Conservation (phyloP, 2,329 filamentous ascomycete species). For the Beauveria medogensis region DNA sequence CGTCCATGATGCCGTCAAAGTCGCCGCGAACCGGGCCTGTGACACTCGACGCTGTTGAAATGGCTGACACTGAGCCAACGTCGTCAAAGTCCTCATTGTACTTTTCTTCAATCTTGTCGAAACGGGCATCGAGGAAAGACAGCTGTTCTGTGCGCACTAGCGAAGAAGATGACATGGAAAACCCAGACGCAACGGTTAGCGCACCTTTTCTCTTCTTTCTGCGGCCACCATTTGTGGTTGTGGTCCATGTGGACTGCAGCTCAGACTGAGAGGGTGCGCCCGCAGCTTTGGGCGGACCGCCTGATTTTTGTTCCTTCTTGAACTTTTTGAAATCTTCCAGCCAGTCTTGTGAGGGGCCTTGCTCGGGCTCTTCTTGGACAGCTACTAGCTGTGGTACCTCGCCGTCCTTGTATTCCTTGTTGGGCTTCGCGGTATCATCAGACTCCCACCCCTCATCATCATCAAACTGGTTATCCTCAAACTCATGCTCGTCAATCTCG, state of each 20-base stretch:
- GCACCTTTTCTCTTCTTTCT: slow-evolving; percentile 95
- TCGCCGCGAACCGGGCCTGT: slow-evolving; percentile 63
- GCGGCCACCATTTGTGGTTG: slow-evolving; percentile 70
- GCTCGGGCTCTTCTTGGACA: slow-evolving; percentile 42
- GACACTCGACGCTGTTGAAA: slow-evolving; percentile 58
- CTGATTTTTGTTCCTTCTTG: slow-evolving; percentile 66
- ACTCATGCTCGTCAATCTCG: slow-evolving; percentile 74
- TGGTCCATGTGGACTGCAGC: slow-evolving; percentile 62
- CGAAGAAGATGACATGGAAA: slow-evolving; percentile 87
- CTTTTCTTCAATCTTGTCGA: slow-evolving; percentile 81
- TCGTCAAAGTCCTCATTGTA: slow-evolving; percentile 48
- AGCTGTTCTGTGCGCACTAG: slow-evolving; percentile 82
- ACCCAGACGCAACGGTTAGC: slow-evolving; percentile 75
- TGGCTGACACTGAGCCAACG: slow-evolving; percentile 49
- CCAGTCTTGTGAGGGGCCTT: slow-evolving; percentile 70
- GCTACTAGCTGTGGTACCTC: slow-evolving; percentile 41
- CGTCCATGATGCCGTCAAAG: slow-evolving; percentile 86
- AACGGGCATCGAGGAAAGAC: slow-evolving; percentile 76
- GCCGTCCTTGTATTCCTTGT: slow-evolving; percentile 45
- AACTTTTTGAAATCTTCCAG: slow-evolving; percentile 89
- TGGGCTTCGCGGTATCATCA: slow-evolving; percentile 80
- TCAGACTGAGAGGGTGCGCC: slow-evolving; percentile 48
- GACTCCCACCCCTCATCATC: slow-evolving; percentile 88
- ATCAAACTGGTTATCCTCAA: slow-evolving; percentile 57
- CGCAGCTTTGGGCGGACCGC: slow-evolving; percentile 26